Base-by-base conservation (phyloP, 2,329 filamentous ascomycete species). In the Penicillium sp. region DNA sequence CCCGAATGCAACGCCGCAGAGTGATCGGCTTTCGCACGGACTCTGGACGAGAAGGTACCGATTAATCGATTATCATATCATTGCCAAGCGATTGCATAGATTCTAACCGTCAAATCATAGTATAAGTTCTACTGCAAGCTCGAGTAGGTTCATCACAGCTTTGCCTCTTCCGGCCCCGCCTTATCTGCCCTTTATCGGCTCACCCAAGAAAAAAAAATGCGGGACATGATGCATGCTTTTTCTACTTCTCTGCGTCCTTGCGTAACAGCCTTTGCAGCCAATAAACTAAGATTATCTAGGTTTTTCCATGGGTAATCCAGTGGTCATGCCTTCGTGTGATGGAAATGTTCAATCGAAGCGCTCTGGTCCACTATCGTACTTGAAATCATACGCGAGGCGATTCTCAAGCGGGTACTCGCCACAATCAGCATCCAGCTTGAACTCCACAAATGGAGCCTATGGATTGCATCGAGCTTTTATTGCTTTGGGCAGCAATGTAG, bases 401-500 rank as follows among this genome's bases (percentile, higher is more conserved):
- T 66, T 67, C 53, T 65, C 65, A 22, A 58, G 54, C 52, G 59
- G 54, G 47, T 52, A 54, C 45, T 44, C 47, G 39, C 50, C 56
- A 54, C 61, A 49, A 14, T 43, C 54, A 39, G 42, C 55, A 35
- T 26, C 55, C 52, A 60, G 48, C 27, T 62, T 62, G 64, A 49
- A 49, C 42, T 27, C 54, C 29, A 49, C 49, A 26, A 52, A 48
- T 19, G 47, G 31, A 50, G 44, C 33, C 33, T 50, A 45, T 27
- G 48, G 11, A 9, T 44, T 42, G 48, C 78, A 77, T 60, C 74
- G 75, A 53, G 91, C 90, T 0, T 96, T 90, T 72, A 86, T 99
- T 67, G 95, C 93, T 8, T 80, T 99, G 7, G 95, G 95, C 1
- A 96, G 93, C 77, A 99, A 99, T 74, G 76, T 98, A 51, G 93